Conservation (phyloP, 176 grass and related monocot species). For the Rhynchospora tenuis region DNA sequence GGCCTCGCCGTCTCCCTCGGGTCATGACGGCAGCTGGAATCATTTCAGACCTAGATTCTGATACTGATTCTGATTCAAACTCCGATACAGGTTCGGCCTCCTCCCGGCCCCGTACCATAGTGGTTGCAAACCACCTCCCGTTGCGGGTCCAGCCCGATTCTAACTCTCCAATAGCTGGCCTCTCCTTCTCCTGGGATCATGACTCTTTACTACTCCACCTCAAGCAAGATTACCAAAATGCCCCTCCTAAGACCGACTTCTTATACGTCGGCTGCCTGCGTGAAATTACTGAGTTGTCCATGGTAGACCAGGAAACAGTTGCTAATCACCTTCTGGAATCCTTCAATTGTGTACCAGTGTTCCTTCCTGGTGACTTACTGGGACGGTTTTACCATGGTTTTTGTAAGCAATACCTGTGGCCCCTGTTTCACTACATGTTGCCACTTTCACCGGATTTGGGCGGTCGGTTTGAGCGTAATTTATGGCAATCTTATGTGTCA, state of each 20-base stretch:
- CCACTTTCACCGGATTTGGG: slow-evolving; percentile 84
- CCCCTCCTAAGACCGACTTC: slow-evolving; percentile 54
- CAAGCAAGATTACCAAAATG: slow-evolving; percentile 41
- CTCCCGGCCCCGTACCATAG: slow-evolving; percentile 69
- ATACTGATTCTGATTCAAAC: slow-evolving; percentile 53
- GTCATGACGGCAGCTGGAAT: slow-evolving; percentile 66
- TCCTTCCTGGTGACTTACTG: slow-evolving; percentile 56
- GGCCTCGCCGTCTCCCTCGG: slow-evolving; percentile 60
- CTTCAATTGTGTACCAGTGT: slow-evolving; percentile 80
- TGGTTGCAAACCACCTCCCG: slow-evolving; percentile 90
- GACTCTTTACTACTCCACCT: slow-evolving; percentile 86
- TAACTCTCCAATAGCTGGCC: slow-evolving; percentile 30
- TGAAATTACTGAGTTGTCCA: slow-evolving; percentile 49
- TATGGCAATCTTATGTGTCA: slow-evolving; percentile 93
- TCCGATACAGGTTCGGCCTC: slow-evolving; percentile 42
- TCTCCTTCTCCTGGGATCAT: slow-evolving; percentile 84
- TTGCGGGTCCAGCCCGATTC: slow-evolving; percentile 39
- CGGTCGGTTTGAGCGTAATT: slow-evolving; percentile 71
- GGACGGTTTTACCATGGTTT: slow-evolving; percentile 84
- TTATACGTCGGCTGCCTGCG: slow-evolving; percentile 91
- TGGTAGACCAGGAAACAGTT: slow-evolving; percentile 64
- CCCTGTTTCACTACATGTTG: slow-evolving; percentile 98
- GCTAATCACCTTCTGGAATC: slow-evolving; percentile 70
- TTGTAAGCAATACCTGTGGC: slow-evolving; percentile 99
- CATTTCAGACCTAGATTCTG: slow-evolving; percentile 41